A percentile compares a stretch with the other conserved stretches of the same genome.
Evolutionary conservation across 1,284 basidiomycete species (phyloP).

Genomic region (Moesziomyces parantarcticus): DNA sequence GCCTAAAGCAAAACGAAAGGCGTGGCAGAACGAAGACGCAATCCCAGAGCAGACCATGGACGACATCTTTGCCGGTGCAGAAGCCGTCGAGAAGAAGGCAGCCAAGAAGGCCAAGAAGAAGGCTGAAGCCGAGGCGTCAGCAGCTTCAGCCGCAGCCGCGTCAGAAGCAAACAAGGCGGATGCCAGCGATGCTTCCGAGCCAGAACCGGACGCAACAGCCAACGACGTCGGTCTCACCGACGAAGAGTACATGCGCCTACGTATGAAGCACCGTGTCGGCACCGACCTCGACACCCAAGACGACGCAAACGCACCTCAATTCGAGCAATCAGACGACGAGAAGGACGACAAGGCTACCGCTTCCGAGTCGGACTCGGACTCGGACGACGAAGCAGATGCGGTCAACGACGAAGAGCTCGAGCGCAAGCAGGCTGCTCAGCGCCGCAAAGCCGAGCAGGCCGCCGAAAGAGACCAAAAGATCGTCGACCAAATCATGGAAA

Average conservation of each 20-base stretch:
- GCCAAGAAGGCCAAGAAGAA: conserved; percentile 38
- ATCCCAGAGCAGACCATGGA: conserved; percentile 31
- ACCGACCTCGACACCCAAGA: conserved; percentile 47
- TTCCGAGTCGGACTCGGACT: conserved; percentile 24
- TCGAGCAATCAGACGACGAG: conserved; percentile 65
- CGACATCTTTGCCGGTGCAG: conserved; percentile 25
- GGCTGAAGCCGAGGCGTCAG: conserved; percentile 15
- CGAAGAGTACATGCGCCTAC: conserved; percentile 68
- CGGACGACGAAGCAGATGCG: conserved; percentile 21
- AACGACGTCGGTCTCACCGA: conserved; percentile 64
- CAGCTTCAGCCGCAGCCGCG: conserved; percentile 7
- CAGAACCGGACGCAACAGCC: conserved; percentile 51
- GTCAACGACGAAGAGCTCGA: conserved; percentile 28
- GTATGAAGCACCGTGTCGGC: conserved; percentile 67
- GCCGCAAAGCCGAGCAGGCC: conserved; percentile 40
- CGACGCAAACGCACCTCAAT: conserved; percentile 27
- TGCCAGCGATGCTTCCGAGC: conserved; percentile 21
- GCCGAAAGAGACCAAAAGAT: conserved; percentile 65
- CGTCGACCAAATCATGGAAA: conserved; percentile 76
- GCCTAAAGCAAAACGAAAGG: conserved; percentile 61
- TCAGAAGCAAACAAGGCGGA: conserved; percentile 1
- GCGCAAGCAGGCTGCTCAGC: conserved; percentile 36
- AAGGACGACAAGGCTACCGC: conserved; percentile 23
- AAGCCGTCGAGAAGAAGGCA: conserved; percentile 32
- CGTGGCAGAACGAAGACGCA: conserved; percentile 64